Percentiles rank a stretch among this genome's conserved stretches.
Evolutionary conservation across 805 yeast genomes (phyloP).

Genomic region (Vanderwaltozyma verrucispora): DNA sequence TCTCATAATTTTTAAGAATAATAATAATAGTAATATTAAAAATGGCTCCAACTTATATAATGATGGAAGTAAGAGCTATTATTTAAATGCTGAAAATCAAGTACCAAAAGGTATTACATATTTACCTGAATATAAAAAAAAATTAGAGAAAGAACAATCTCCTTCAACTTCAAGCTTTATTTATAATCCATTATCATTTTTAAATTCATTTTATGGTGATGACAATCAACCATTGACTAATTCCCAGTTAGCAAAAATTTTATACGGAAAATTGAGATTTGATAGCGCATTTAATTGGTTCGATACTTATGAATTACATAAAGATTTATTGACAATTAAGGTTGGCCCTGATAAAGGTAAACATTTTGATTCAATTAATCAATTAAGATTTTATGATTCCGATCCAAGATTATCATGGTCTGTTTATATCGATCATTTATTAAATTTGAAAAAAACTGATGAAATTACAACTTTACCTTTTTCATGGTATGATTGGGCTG

Average conservation of each 20-base stretch:
- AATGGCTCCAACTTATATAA: too few relatives aligned
- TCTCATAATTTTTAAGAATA: too few relatives aligned
- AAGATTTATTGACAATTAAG: constrained; percentile 11
- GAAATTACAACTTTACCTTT: constrained; percentile 29
- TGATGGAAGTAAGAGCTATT: background rate
- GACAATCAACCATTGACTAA: background rate
- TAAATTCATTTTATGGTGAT: constrained; percentile 1
- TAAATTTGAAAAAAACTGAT: constrained; percentile 11
- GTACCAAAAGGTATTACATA: background rate
- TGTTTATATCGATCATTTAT: constrained; percentile 33
- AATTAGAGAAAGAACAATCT: background rate
- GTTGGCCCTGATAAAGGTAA: constrained; percentile 13
- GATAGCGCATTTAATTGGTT: constrained; percentile 12
- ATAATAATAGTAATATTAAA: too few relatives aligned
- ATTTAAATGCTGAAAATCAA: background rate
- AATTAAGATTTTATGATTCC: constrained; percentile 32
- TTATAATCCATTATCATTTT: constrained; percentile 1
- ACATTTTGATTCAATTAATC: constrained; percentile 11
- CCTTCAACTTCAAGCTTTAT: background rate
- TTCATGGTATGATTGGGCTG: constrained; percentile 52
- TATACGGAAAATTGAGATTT: constrained; percentile 15
- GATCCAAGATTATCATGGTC: constrained; percentile 52
- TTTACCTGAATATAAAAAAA: background rate
- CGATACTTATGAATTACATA: constrained; percentile 13
- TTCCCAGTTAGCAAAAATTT: constrained; percentile 1